Evolutionary conservation across 1,284 basidiomycete species (phyloP), one percentile per base, ranked within the genome.

Genomic region (Inonotus obliquus): DNA sequence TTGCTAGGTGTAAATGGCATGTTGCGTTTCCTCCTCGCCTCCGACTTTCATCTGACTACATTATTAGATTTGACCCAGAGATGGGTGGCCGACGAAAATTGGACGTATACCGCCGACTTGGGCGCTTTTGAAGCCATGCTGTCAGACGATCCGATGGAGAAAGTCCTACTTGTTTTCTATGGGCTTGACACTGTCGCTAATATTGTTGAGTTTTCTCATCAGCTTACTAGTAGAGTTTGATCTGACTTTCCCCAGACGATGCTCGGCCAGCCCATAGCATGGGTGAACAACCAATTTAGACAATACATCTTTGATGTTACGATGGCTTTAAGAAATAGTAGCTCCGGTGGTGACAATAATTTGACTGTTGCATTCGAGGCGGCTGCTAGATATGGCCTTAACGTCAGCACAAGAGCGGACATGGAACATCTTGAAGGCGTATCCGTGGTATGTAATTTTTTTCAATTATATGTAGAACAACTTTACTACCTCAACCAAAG

Each of bases 81-180:
- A 63, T 85, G 83, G 83, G 75, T 86, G 48, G 76, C 78, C 19
- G 73, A 81, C 47, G 83, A 86, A 61, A 81, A 80, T 56, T 86
- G 85, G 83, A 84, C 81, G 0, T 85, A 85, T 66, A 83, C 81
- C 0, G 82, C 84, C 0, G 79, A 82, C 63, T 66, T 86, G 37
- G 67, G 74, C 0, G 79, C 82, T 4, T 75, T 83, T 55, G 69
- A 73, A 2, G 59, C 69, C 59, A 58, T 59, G 17, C 14, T 70
- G 32, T 66, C 67, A 25, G 45, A 69, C 37, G 55, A 66, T 14
- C 41, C 66, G 6, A 63, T 68, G 7, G 69, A 73, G 25, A 73
- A 74, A 57, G 74, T 77, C 1, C 69, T 84, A 27, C 73, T 86
- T n/a, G 77, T 84, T 14, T 85, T 86, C 68, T 79, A 83, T 57